Evolutionary conservation across 1,284 basidiomycete genomes (phyloP).

Genomic region (Moniliella sp.): DNA sequence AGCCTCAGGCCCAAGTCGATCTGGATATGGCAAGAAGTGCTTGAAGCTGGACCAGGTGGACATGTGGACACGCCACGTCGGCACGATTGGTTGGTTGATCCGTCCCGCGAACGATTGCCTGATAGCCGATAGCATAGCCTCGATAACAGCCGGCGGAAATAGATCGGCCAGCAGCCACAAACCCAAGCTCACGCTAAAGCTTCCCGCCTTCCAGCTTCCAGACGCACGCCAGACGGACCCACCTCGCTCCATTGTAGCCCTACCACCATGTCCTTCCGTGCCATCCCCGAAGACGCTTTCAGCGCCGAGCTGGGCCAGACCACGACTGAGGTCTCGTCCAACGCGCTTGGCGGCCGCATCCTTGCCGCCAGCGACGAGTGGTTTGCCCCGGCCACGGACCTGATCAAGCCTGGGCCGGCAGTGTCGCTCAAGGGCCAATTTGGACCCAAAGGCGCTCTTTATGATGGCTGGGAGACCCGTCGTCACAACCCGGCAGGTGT

Average conservation of each 20-base stretch:
- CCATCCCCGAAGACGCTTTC: background rate
- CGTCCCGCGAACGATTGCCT: too few species aligned
- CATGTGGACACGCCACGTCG: too few species aligned
- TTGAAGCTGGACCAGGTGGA: too few species aligned
- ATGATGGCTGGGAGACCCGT: constrained; percentile 78
- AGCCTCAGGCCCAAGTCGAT: too few species aligned
- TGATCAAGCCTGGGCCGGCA: constrained; percentile 43
- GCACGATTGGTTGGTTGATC: too few species aligned
- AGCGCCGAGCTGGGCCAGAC: background rate
- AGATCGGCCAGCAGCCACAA: too few species aligned
- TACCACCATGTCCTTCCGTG: background rate
- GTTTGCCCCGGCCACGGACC: constrained; percentile 65
- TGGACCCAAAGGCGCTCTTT: constrained; percentile 81
- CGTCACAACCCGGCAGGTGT: constrained; percentile 51
- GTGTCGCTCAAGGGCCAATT: constrained; percentile 61
- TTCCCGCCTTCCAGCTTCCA: too few species aligned
- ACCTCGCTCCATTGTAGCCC: background rate
- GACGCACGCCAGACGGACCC: too few species aligned
- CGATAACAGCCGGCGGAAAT: too few species aligned
- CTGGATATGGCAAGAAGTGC: too few species aligned
- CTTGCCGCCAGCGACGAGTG: constrained; percentile 75
- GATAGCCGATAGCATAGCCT: too few species aligned
- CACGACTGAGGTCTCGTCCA: constrained; percentile 57
- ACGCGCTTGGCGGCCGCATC: constrained; percentile 57
- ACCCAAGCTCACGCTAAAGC: too few species aligned